phyloP scores from a whole-genome alignment of 2,329 filamentous ascomycete species.

The Dactylellina leptospora region DNA sequence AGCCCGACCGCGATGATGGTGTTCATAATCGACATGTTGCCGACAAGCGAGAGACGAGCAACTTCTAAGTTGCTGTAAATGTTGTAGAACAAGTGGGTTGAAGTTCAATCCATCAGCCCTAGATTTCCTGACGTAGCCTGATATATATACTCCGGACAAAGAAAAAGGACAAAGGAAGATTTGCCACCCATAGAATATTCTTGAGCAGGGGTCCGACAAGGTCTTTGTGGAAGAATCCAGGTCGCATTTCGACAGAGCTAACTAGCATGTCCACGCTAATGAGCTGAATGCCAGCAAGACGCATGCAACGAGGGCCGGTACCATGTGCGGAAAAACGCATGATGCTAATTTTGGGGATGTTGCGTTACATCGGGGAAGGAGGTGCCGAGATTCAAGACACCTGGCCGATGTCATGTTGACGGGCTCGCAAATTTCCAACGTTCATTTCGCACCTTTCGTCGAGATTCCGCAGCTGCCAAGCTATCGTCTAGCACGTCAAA shows the following conservation, averaged over 20 bases:
- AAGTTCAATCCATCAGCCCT: background rate
- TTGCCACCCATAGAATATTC: conserved; percentile 19
- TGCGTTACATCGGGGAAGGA: conserved; percentile 46
- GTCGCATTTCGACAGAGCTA: conserved; percentile 24
- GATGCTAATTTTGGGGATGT: conserved; percentile 38
- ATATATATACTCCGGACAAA: background rate
- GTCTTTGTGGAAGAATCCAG: conserved; percentile 25
- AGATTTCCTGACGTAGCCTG: background rate
- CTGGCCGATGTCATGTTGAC: conserved; percentile 2
- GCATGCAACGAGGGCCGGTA: background rate
- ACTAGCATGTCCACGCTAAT: conserved; percentile 1
- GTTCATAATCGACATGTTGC: conserved; percentile 17
- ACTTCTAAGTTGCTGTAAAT: background rate
- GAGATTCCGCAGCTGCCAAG: no score
- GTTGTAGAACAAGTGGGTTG: background rate
- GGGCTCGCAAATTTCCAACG: conserved; percentile 26
- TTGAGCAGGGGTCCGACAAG: conserved; percentile 10
- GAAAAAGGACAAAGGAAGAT: background rate
- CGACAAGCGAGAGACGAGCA: background rate
- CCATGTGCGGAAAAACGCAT: background rate
- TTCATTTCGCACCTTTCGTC: no score
- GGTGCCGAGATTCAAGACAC: conserved; percentile 5
- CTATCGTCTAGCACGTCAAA: no score
- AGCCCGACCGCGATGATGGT: conserved; percentile 14
- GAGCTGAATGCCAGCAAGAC: background rate